Evolutionary conservation across 2,329 filamentous ascomycete genomes (phyloP).

Genomic region (Colletotrichum musae): DNA sequence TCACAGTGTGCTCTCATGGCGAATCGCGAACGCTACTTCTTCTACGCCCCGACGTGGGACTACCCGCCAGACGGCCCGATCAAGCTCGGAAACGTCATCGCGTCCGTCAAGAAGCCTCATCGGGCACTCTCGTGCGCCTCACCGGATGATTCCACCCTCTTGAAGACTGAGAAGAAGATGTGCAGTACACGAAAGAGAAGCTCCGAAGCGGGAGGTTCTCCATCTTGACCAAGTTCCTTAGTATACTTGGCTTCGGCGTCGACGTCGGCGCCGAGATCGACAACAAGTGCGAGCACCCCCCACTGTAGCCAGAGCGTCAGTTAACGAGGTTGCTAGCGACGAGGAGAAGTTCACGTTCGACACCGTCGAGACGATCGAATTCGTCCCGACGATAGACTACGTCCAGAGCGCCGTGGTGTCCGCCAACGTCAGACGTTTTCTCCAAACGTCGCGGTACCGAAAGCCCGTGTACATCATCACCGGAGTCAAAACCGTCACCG

Average conservation of each 20-base stretch:
- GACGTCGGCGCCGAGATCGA: not conserved
- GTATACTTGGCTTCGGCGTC: not conserved
- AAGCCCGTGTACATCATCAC: slow-evolving; percentile 39
- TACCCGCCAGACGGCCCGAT: slow-evolving; percentile 38
- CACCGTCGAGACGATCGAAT: not conserved
- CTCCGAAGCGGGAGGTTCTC: slow-evolving; percentile 13
- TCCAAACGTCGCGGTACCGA: slow-evolving; percentile 24
- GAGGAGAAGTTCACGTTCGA: not conserved
- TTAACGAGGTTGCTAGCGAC: not conserved
- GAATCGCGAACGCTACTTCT: slow-evolving; percentile 24
- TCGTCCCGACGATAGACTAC: not conserved
- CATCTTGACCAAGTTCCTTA: slow-evolving; percentile 30
- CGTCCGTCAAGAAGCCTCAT: slow-evolving; percentile 38
- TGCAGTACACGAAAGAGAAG: slow-evolving; percentile 12
- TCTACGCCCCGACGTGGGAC: slow-evolving; percentile 41
- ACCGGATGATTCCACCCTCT: not conserved
- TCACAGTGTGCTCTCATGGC: not conserved
- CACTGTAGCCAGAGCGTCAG: too few relatives aligned
- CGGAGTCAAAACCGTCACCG: slow-evolving; percentile 28
- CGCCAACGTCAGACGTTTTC: slow-evolving; percentile 5
- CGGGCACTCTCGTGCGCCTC: slow-evolving; percentile 29
- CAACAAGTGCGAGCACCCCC: not conserved
- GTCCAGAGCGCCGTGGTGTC: not conserved
- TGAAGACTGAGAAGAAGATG: not conserved
- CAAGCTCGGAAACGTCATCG: slow-evolving; percentile 42